These are phyloP conservation scores for Ustilago nuda DNA, from an alignment of 1,284 basidiomycete genomes.

Conservation along the genomic window DNA sequence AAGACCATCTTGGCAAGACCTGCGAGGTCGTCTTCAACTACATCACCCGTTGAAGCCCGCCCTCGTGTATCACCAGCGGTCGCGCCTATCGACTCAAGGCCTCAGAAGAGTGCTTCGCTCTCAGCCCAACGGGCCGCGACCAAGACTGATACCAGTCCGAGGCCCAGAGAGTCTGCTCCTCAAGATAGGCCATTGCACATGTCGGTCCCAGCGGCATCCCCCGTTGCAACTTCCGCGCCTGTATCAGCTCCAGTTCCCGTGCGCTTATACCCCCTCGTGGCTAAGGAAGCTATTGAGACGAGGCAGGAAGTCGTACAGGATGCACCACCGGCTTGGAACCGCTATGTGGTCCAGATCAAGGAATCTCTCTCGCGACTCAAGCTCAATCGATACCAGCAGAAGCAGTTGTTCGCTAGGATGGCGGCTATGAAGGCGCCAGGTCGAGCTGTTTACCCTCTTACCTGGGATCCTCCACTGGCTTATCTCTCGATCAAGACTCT, in stretches of 20 bases:
- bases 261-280: conserved; percentile 28
- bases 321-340: conserved; percentile 58
- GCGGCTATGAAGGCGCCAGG: conserved; percentile 39
- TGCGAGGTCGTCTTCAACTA: conserved; percentile 9
- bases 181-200: conserved; percentile 14
- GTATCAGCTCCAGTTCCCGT: conserved; percentile 20
- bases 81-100: not conserved
- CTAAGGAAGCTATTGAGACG: conserved; percentile 48
- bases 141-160: conserved; percentile 8
- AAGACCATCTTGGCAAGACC: conserved; percentile 39
- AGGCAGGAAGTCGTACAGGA: conserved; percentile 48
- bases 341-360: conserved; percentile 50
- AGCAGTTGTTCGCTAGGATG: conserved; percentile 36
- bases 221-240: conserved; percentile 10
- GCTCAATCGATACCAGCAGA: conserved; percentile 44
- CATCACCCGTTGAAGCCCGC: conserved; percentile 12
- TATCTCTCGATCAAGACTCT: conserved; percentile 56
- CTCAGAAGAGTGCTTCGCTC: conserved; percentile 14
- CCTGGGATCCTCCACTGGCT: conserved; percentile 60
- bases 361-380: conserved; percentile 22
- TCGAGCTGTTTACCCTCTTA: conserved; percentile 48
- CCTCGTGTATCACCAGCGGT: not conserved
- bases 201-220: not conserved
- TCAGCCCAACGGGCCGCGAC: conserved; percentile 8
- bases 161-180: conserved; percentile 7